A percentile compares a stretch with the other conserved stretches of the same genome.
Evolutionary conservation across 2,329 filamentous ascomycete genomes (phyloP).

Genomic region (Aquanectria penicillioides): DNA sequence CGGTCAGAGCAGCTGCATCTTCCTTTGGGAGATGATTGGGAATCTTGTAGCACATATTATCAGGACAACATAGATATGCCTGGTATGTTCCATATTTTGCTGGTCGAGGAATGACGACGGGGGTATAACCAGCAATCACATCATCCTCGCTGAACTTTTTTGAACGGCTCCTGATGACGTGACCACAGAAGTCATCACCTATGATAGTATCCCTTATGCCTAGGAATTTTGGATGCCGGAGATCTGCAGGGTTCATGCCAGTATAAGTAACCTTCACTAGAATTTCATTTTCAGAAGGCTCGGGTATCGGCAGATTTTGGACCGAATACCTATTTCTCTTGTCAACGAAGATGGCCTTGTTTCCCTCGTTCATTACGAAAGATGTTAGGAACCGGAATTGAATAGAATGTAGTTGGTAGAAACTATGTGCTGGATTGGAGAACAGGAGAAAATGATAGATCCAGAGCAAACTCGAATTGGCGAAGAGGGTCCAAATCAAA

Average conservation of each 20-base stretch:
- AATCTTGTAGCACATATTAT: constrained; percentile 4
- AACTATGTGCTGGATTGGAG: no score
- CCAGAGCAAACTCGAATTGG: no score
- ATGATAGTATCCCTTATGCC: neutral
- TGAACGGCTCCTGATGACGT: neutral
- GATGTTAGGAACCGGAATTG: no score
- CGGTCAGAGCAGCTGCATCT: constrained; percentile 5
- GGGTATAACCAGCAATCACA: neutral
- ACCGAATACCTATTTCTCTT: neutral
- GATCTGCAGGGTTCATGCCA: neutral
- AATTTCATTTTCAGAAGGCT: neutral
- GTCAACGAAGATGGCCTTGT: neutral
- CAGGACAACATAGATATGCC: neutral
- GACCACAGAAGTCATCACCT: constrained; percentile 12
- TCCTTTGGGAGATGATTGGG: neutral
- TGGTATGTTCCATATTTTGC: constrained; percentile 6
- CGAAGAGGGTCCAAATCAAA: no score
- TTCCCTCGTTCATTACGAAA: neutral
- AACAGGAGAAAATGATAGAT: no score
- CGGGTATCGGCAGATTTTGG: neutral
- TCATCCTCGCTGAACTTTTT: neutral
- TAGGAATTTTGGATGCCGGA: neutral
- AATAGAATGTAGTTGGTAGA: no score
- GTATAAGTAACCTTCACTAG: neutral
- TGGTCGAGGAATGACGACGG: neutral